phyloP scores from a whole-genome alignment of 257 asterid species.

The Scutellaria baicalensis region DNA sequence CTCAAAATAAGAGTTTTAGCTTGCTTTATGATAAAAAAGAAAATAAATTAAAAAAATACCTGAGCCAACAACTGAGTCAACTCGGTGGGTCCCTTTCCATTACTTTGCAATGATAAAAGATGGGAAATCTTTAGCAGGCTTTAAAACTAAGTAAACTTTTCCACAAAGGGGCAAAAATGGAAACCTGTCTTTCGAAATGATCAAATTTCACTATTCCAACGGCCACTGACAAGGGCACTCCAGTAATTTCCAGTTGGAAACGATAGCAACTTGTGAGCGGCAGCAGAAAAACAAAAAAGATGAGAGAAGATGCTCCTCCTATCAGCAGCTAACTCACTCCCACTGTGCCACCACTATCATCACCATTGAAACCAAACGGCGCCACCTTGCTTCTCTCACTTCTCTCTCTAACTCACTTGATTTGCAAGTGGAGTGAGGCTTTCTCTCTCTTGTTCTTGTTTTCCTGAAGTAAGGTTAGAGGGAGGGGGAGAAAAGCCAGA shows the following conservation, averaged over 20 bases:
- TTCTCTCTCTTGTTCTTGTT: neutral
- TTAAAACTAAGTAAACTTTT: slow-evolving; percentile 21
- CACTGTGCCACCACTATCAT: slow-evolving; percentile 8
- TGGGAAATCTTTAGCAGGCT: slow-evolving; percentile 6
- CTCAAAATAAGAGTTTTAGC: too few species aligned
- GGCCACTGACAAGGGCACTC: slow-evolving; percentile 36
- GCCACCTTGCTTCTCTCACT: slow-evolving; percentile 6
- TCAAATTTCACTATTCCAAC: slow-evolving; percentile 27
- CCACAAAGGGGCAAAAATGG: slow-evolving; percentile 8
- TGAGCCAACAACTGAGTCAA: slow-evolving; percentile 10
- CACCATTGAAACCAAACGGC: neutral
- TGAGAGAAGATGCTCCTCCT: slow-evolving; percentile 14
- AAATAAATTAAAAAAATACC: too few species aligned
- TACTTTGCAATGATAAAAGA: neutral
- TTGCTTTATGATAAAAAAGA: too few species aligned
- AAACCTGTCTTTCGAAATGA: neutral
- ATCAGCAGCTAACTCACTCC: slow-evolving; percentile 30
- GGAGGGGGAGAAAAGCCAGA: neutral
- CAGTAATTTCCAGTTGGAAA: slow-evolving; percentile 13
- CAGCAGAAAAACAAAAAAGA: slow-evolving; percentile 7
- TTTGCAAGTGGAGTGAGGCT: neutral
- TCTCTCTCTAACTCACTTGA: slow-evolving; percentile 4
- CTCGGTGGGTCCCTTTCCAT: slow-evolving; percentile 4
- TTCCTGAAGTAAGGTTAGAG: slow-evolving; percentile 2
- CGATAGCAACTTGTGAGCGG: slow-evolving; percentile 37